Base-by-base conservation (phyloP, 1,139 yeast genomes). In the Protomyces arabidopsidicola region DNA sequence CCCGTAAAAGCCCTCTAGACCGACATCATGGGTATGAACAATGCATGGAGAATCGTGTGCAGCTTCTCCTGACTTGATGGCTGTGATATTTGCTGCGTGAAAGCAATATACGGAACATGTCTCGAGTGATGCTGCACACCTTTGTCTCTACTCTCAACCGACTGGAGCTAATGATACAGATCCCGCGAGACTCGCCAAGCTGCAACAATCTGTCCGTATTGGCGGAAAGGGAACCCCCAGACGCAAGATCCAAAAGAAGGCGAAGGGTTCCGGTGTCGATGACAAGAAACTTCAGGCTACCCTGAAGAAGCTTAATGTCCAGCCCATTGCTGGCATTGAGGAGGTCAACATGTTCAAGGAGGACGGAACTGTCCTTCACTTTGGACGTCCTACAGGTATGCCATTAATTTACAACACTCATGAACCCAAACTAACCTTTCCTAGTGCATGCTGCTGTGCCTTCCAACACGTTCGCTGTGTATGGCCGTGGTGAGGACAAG, bases 331-430 rank as follows among this genome's bases (percentile, higher is more conserved):
- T 71, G 90, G 88, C 73, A 86, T 93, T 72, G 96, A 90, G 77
- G 97, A 91, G 81, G 98, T 96, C 76, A 93, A 91, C 85, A 89
- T 93, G 83, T 91, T 93, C 87, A 88, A 82, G 79, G 96, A 90
- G 71, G 97, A 91, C 78, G 97, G 98, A 75, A 87, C 86, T 77
- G 97, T 93, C 70, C 82, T 91, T 79, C 97, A 91, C 82, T 90
- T 93, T 84, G 86, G 88, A 42, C 66, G 69, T 50, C 72, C 72
- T 48, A 70, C 68, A 52, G 71, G 71, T 69, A 60, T 9, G 68
- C 50, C 20, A 12, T 35, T 18, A 20, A 14, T 42, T 12, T 18
- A 12, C 34, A 22, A 27, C 42, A 22, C 42, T 38, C 9, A 16
- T 8, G 9, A 51, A 20, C n/a, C 10, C 2, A 6, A 9, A 20